phyloP scores from a whole-genome alignment of 768 basidiomycete genomes.

The Suillus placidus region DNA sequence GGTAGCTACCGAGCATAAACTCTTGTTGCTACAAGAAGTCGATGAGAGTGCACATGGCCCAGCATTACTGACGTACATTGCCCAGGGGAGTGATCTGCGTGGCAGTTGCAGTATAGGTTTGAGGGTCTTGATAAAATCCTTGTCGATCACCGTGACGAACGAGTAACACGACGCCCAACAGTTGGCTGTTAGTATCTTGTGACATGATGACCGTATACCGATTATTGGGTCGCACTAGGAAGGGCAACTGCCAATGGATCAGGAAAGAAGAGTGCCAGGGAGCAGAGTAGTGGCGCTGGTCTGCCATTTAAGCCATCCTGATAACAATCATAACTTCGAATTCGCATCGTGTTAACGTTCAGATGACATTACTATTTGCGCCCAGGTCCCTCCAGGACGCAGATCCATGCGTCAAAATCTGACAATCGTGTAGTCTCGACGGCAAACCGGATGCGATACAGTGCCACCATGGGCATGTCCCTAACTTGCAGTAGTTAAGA shows the following conservation, averaged over 20 bases:
- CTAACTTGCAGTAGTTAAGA: no score
- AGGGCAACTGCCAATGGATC: neutral
- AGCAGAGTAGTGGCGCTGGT: neutral
- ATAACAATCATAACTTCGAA: neutral
- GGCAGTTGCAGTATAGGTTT: slow-evolving; percentile 54
- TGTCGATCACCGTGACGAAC: slow-evolving; percentile 62
- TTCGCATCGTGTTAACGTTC: neutral
- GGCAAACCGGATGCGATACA: neutral
- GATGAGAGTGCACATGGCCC: neutral
- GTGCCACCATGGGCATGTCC: neutral
- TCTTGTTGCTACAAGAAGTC: slow-evolving; percentile 50
- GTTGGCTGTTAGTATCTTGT: slow-evolving; percentile 27
- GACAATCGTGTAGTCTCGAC: slow-evolving; percentile 1
- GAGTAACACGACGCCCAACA: slow-evolving; percentile 60
- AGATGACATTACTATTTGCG: neutral
- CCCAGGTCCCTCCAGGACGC: neutral
- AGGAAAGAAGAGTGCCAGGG: neutral
- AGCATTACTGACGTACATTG: slow-evolving; percentile 44
- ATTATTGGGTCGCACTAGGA: neutral
- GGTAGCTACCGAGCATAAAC: slow-evolving; percentile 52
- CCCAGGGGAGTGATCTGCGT: slow-evolving; percentile 72
- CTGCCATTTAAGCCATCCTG: neutral
- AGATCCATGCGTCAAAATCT: neutral
- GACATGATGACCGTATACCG: slow-evolving; percentile 13
- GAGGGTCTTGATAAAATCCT: slow-evolving; percentile 68